Evolutionary conservation across 345 rosid genomes (phyloP).

Genomic region (Limnanthes douglasii): DNA sequence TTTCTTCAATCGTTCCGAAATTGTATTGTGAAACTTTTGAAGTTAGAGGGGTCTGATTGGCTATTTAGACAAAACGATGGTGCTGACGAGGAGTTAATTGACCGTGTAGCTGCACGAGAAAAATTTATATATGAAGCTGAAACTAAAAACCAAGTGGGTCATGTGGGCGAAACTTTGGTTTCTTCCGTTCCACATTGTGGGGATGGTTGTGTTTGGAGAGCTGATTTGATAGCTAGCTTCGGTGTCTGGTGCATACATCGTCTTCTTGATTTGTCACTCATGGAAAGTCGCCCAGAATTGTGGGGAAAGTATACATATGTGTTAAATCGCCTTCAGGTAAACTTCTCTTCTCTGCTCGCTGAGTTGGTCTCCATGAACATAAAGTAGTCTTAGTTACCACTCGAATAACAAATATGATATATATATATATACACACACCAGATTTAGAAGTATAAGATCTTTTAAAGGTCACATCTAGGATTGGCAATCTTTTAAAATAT

Average conservation of each 20-base stretch:
- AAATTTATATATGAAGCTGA: constrained; percentile 60
- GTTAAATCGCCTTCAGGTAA: constrained; percentile 94
- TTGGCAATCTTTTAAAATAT: too few relatives aligned
- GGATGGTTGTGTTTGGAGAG: constrained; percentile 84
- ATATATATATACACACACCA: too few relatives aligned
- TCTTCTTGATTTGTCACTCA: constrained; percentile 68
- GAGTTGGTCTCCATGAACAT: too few relatives aligned
- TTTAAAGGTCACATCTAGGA: too few relatives aligned
- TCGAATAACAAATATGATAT: too few relatives aligned
- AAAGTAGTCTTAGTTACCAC: too few relatives aligned
- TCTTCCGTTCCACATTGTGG: constrained; percentile 85
- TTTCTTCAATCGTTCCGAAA: constrained; percentile 74
- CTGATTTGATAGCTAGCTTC: constrained; percentile 69
- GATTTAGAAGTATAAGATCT: too few relatives aligned
- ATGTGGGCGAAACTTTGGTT: constrained; percentile 32
- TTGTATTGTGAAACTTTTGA: constrained; percentile 65
- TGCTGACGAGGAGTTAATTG: constrained; percentile 82
- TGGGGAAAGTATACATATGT: constrained; percentile 99
- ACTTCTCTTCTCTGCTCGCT: background rate
- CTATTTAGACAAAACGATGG: constrained; percentile 78
- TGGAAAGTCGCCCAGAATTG: constrained; percentile 97
- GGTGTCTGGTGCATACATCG: constrained; percentile 98
- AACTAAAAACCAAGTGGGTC: constrained; percentile 32
- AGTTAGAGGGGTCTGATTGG: constrained; percentile 94
- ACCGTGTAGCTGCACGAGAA: constrained; percentile 84